A percentile compares a stretch with the other conserved stretches of the same genome.
These are phyloP conservation scores for Jamesozyma gamospora DNA, from an alignment of 805 yeast genomes.

Conservation along the genomic window DNA sequence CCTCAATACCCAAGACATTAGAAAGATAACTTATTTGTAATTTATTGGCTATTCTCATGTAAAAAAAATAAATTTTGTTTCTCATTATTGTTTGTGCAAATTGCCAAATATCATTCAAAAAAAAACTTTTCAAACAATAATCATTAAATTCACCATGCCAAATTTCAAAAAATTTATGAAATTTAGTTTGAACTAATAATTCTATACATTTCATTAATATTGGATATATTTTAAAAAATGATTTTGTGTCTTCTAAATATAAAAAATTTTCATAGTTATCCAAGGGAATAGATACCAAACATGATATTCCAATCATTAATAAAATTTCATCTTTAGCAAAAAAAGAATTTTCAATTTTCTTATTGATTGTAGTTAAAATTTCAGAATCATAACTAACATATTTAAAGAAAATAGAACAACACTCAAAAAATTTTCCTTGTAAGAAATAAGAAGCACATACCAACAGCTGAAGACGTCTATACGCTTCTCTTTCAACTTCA, in stretches of 20 bases:
- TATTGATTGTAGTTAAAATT: constrained; percentile 1
- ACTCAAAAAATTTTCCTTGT: constrained; percentile 18
- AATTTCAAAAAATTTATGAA: constrained; percentile 15
- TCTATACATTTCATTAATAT: constrained; percentile 10
- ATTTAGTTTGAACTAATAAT: constrained; percentile 16
- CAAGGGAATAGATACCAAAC: constrained; percentile 19
- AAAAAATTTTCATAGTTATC: constrained; percentile 21
- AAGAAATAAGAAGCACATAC: constrained; percentile 12
- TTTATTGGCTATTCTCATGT: constrained; percentile 18
- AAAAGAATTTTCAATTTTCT: constrained; percentile 3
- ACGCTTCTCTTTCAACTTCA: constrained; percentile 9
- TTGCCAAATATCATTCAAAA: constrained; percentile 15
- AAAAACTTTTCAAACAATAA: constrained; percentile 10
- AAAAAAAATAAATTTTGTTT: constrained; percentile 22
- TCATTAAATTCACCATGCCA: constrained; percentile 16
- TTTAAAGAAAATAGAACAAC: constrained; percentile 14
- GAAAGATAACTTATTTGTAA: constrained; percentile 20
- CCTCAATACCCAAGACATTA: constrained; percentile 13
- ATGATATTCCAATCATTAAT: constrained; percentile 17
- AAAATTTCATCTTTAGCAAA: constrained; percentile 15
- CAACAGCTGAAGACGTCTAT: constrained; percentile 9
- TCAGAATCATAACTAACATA: constrained; percentile 10
- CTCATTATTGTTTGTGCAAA: constrained; percentile 15
- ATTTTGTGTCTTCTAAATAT: constrained; percentile 11
- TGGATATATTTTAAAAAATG: constrained; percentile 9